Evolutionary conservation across 495 filamentous ascomycete genomes (phyloP), one percentile per base, ranked within the genome.

Genomic region (Aspergillus ellipticus): DNA sequence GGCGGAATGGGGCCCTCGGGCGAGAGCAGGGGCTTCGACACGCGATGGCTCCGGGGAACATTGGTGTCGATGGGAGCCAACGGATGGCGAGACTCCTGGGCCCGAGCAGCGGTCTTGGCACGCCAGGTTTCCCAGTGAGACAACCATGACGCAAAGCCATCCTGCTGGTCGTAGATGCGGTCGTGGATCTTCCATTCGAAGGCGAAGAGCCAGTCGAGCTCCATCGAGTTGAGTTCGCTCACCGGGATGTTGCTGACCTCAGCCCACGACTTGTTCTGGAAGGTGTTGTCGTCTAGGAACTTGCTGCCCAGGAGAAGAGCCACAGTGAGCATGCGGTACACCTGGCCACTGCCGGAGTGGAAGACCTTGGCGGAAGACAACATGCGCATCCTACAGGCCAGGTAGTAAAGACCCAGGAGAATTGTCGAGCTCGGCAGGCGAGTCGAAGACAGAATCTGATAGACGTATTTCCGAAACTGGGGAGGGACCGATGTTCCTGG

Each of bases 261-360:
- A 4, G 95, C 88, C 94, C 94, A 99, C 6, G 95, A 97, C 51
- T 92, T 89, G 75, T 97, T 99, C 78, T 97, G 92, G 73, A 97
- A 99, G 15, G 94, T 99, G 73, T 97, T 97, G 72, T 99, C 94
- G 66, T 99, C 94, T 52, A 97, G 72, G 65, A 99, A 99, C 74
- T 99, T 99, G 78, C 92, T 97, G 49, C 92, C 94, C 29, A 99
- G 81, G 39, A 99, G 77, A 29, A 99, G 79, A 15, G 87, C 80
- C 51, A 92, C 88, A 13, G 92, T 97, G 51, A 97, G 81, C 83
- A 97, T 89, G 49, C 91, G 87, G 78, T 94, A 96, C 51, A 95
- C 82, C 64, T 93, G 85, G 42, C 85, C 86, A 66, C 86, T 86
- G 58, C 80, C 80, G 15, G 83, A 70, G 46, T 74, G 76, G 66